These are phyloP conservation scores for Gynochthodes officinalis DNA, from an alignment of 257 asterid species.

Conservation along the genomic window DNA sequence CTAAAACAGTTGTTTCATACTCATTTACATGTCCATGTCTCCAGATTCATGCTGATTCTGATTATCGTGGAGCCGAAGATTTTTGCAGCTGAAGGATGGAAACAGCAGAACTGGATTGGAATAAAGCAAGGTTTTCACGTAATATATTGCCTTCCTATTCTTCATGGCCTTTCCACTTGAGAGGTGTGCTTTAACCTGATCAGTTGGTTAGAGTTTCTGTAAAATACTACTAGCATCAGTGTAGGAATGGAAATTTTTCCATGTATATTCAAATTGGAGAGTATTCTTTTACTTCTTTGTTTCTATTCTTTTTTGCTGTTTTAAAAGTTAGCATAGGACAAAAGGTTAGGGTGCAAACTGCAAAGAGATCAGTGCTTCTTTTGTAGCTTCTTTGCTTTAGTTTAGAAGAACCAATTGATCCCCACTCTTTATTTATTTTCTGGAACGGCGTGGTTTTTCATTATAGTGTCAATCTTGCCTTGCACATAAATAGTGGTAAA, in stretches of 20 bases:
- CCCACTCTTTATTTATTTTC: no score
- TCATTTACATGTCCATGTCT: background rate
- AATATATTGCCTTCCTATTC: background rate
- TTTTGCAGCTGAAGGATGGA: background rate
- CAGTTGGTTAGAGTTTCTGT: conserved; percentile 13
- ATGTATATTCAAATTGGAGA: background rate
- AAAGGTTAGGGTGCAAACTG: background rate
- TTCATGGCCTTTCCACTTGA: background rate
- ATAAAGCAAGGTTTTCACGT: background rate
- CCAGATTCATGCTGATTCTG: background rate
- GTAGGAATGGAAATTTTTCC: conserved; percentile 10
- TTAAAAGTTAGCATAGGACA: conserved; percentile 1
- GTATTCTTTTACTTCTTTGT: background rate
- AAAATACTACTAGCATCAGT: conserved; percentile 19
- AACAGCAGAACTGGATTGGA: background rate
- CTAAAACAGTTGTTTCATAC: background rate
- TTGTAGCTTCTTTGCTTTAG: background rate
- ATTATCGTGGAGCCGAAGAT: background rate
- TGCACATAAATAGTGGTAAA: no score
- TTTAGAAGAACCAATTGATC: no score
- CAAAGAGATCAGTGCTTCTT: background rate
- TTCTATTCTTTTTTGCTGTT: background rate
- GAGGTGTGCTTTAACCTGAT: background rate
- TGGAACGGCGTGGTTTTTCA: no score
- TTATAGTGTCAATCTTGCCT: no score